These are phyloP conservation scores for Zangia roseola DNA, from an alignment of 768 basidiomycete species.

Conservation along the genomic window DNA sequence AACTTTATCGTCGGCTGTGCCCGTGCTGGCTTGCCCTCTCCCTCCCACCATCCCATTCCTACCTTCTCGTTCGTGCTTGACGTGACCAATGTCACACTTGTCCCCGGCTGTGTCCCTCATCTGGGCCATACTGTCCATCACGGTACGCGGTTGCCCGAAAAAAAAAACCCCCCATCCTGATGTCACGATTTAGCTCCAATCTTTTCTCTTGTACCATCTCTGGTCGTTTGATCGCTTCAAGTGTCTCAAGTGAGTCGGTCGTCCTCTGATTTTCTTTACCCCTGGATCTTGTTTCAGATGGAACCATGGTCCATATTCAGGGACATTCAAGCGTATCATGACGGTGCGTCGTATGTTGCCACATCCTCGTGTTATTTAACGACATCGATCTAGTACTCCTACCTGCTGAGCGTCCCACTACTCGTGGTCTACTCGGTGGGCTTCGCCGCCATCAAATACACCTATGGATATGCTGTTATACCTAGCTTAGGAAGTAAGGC, in stretches of 20 bases:
- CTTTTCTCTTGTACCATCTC: constrained; percentile 68
- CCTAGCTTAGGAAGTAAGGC: constrained; percentile 44
- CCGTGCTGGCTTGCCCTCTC: neutral
- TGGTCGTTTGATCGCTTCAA: constrained; percentile 81
- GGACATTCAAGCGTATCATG: constrained; percentile 86
- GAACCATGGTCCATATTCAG: constrained; percentile 63
- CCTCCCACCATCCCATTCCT: constrained; percentile 4
- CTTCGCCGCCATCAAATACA: constrained; percentile 71
- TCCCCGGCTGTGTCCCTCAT: constrained; percentile 60
- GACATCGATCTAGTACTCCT: constrained; percentile 59
- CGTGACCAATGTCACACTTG: constrained; percentile 53
- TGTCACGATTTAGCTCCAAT: constrained; percentile 43
- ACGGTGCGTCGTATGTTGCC: constrained; percentile 48
- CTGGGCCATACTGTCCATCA: constrained; percentile 54
- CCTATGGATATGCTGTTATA: constrained; percentile 54
- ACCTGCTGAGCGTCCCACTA: constrained; percentile 61
- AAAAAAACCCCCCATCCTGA: neutral
- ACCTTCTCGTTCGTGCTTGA: no score
- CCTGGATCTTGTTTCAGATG: constrained; percentile 43
- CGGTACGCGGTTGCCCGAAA: constrained; percentile 40
- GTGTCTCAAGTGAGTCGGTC: constrained; percentile 52
- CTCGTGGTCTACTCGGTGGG: constrained; percentile 58
- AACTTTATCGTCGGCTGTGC: neutral
- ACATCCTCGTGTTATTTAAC: neutral
- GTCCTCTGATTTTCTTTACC: neutral